A percentile compares a stretch with the other conserved stretches of the same genome.
These are phyloP conservation scores for Lactarius pseudohatsudake DNA, from an alignment of 768 basidiomycete species.

Conservation along the genomic window DNA sequence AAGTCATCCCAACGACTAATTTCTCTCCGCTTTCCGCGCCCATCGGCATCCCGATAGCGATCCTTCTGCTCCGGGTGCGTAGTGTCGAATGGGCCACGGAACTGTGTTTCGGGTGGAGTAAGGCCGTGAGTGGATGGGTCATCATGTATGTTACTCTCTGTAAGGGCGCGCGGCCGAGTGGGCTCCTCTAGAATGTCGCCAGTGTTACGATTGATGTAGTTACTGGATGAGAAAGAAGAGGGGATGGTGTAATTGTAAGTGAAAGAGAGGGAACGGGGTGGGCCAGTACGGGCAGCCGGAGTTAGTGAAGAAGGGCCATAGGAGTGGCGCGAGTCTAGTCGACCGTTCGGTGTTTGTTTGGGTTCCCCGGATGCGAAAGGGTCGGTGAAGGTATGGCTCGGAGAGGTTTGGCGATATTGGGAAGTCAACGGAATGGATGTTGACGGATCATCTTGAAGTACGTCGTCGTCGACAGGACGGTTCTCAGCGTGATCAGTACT, in stretches of 20 bases:
- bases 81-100: slow-evolving; percentile 64
- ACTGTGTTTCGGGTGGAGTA: slow-evolving; percentile 43
- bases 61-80: slow-evolving; percentile 38
- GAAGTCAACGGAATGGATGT: background rate
- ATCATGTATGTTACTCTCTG: slow-evolving; percentile 37
- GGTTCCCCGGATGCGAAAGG: background rate
- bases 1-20: slow-evolving; percentile 42
- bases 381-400: background rate
- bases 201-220: slow-evolving; percentile 27
- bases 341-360: background rate
- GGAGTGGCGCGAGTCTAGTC: background rate
- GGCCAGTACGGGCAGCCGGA: slow-evolving; percentile 24
- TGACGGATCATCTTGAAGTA: background rate
- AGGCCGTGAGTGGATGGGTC: slow-evolving; percentile 36
- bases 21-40: slow-evolving; percentile 55
- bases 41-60: slow-evolving; percentile 46
- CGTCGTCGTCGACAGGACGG: background rate
- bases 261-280: slow-evolving; percentile 24
- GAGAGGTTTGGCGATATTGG: background rate
- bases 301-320: slow-evolving; percentile 12
- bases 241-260: slow-evolving; percentile 11
- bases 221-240: slow-evolving; percentile 13
- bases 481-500: background rate
- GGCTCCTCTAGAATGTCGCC: slow-evolving; percentile 35
- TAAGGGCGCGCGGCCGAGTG: slow-evolving; percentile 32